Evolutionary conservation across 768 basidiomycete species (phyloP), one percentile per base, ranked within the genome.

Genomic region (Pleurotus sapidus): DNA sequence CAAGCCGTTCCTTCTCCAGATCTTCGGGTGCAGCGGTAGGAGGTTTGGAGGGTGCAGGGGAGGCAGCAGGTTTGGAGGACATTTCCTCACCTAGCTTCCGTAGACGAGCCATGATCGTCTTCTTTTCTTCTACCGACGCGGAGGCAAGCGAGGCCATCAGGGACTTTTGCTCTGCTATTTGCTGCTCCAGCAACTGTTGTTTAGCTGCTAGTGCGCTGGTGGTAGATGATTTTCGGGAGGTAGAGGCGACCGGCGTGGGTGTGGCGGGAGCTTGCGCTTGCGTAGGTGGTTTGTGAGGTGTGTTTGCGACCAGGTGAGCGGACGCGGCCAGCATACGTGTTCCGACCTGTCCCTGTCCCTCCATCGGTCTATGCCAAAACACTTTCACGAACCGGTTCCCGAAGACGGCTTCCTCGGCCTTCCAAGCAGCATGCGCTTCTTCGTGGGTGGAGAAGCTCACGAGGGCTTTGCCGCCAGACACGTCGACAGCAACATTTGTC

Each of bases 321-420:
- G 89, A 91, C 3, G 90, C 91, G 12, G 90, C 93, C 58, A 98
- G 73, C 76, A 88, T 83, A 61, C 88, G 81, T 48, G 84, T 75
- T 2, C 95, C 95, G 15, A 76, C 78, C 60, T 84, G 86, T 6
- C 95, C 95, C 64, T 95, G 91, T 0, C 95, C 95, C 55, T 91
- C 91, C 85, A 95, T 84, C 5, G 93, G 94, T 57, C 90, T 81
- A 72, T 96, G 93, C 94, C 95, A 97, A 65, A 96, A 93, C 34
- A 97, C 80, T 72, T 95, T 96, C 62, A 97, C 95, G 69, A 97
- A 97, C 49, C 95, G 84, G 64, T 95, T 95, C 9, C 85, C 86
- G 65, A 97, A 97, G 12, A 97, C 89, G n/a, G 95, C 93, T 60
- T 96, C 93, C 70, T 95, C 91, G 23, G 87, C 86, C 69, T 91